Conservation (phyloP, 1,284 basidiomycete genomes). For the Cryptococcus neoformans region DNA sequence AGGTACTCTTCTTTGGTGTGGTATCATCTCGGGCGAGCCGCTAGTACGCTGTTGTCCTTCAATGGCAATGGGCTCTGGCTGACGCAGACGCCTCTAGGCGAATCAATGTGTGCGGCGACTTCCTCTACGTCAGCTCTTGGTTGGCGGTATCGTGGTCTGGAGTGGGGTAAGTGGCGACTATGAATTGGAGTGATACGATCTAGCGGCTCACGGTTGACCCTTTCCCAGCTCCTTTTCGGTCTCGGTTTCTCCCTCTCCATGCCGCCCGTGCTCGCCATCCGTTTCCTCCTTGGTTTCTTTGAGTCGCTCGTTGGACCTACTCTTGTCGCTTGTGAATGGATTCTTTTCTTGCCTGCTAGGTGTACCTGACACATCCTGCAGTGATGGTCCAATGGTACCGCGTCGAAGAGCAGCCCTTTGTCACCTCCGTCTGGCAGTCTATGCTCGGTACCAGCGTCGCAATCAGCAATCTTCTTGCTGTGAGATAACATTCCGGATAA, state of each 20-base stretch:
- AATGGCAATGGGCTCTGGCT: too few species aligned
- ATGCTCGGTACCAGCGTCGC: slow-evolving; percentile 14
- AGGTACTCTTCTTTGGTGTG: slow-evolving; percentile 26
- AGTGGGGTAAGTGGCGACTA: slow-evolving; percentile 9
- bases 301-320: slow-evolving; percentile 31
- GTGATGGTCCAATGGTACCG: slow-evolving; percentile 29
- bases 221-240: slow-evolving; percentile 55
- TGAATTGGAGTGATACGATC: background rate
- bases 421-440: slow-evolving; percentile 16
- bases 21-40: slow-evolving; percentile 28
- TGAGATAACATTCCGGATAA: slow-evolving; percentile 1
- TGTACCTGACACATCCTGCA: background rate
- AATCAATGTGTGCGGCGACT: slow-evolving; percentile 33
- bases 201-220: background rate
- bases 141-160: slow-evolving; percentile 27
- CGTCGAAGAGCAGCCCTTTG: slow-evolving; percentile 20
- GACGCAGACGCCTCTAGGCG: slow-evolving; percentile 12
- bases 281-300: slow-evolving; percentile 31
- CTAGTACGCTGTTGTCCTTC: slow-evolving; percentile 9
- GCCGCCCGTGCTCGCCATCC: slow-evolving; percentile 55
- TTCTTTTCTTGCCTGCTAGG: background rate
- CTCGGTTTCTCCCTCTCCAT: slow-evolving; percentile 65
- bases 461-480: slow-evolving; percentile 6
- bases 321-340: slow-evolving; percentile 18
- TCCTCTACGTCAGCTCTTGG: slow-evolving; percentile 26